Evolutionary conservation across 2,329 filamentous ascomycete genomes (phyloP).

Genomic region (Botrytis porri): DNA sequence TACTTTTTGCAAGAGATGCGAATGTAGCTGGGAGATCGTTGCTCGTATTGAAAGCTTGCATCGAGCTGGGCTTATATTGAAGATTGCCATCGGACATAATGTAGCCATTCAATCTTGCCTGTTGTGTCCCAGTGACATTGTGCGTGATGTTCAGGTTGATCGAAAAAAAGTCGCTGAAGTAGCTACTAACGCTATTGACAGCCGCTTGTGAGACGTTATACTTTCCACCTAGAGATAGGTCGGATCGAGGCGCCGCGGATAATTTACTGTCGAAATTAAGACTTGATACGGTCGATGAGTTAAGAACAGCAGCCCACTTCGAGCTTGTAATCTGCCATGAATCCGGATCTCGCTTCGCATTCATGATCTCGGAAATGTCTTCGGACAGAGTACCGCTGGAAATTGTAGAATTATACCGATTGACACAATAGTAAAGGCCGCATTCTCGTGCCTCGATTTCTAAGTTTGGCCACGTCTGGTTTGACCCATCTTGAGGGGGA

Average conservation of each 20-base stretch:
- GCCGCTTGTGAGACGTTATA: conserved; percentile 2
- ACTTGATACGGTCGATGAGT: conserved; percentile 5
- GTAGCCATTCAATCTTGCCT: conserved; percentile 12
- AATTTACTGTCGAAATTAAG: conserved; percentile 8
- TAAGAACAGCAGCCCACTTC: not conserved
- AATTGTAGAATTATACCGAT: not conserved
- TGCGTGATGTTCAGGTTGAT: not conserved
- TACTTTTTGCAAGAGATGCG: conserved; percentile 5
- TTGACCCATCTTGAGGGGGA: not conserved
- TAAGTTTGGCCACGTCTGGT: not conserved
- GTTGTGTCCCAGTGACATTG: conserved; percentile 4
- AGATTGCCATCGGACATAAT: conserved; percentile 1
- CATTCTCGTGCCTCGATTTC: conserved; percentile 6
- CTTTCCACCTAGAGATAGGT: not conserved
- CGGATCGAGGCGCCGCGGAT: conserved; percentile 1
- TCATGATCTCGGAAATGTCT: not conserved
- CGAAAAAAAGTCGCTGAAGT: not conserved
- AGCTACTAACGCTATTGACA: conserved; percentile 3
- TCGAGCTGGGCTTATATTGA: conserved; percentile 9
- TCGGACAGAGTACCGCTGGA: not conserved
- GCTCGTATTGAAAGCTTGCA: conserved; percentile 8
- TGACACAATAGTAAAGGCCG: conserved; percentile 4
- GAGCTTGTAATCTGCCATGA: conserved; percentile 14
- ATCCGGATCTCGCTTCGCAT: conserved; percentile 1
- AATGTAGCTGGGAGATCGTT: conserved; percentile 7